Base-by-base conservation (phyloP, 805 yeast species). In the Yarrowia yakushimensis region DNA sequence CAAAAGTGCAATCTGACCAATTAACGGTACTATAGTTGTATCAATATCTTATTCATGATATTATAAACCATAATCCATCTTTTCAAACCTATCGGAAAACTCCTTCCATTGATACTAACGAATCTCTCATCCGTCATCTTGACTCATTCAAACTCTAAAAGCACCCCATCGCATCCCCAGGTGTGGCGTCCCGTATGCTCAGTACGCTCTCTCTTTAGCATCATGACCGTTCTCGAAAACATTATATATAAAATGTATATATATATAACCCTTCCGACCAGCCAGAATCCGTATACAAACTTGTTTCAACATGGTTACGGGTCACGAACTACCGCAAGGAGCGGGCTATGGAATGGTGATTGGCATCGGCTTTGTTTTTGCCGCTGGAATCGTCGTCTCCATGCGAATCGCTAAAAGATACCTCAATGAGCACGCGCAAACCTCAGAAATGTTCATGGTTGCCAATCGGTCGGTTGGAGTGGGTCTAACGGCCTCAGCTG, bases 311-410 rank as follows among this genome's bases (percentile, higher is more conserved):
- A 48, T 48, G 55, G 28, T 20, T 10, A 6, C 11, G 7, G 1
- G 11, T 1, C 28, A 48, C 4, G 20, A 31, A n/a, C 60, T 52
- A 7, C 60, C 60, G 27, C 66, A 64, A 73, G 86, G 89, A 45
- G 90, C 88, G 3, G 96, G 96, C 4, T 89, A 89, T 68, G 96
- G 87, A 30, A 84, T 90, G 64, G 87, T 90, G 28, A 85, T 87
- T 36, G 96, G 96, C 18, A 78, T 90, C 37, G 96, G 96, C 43
- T 81, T 85, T 42, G 85, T 85, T 20, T 90, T 90, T 71, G 71
- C 74, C 20, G 57, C 63, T 2, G 67, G 67, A 9, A 71, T 71
- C 70, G 71, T 80, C 20, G 63, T 71, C 33, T 63, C 67, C 37
- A 68, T 73, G 23, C 42, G 52, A 48, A 25, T 69, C 27, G 68